These are phyloP conservation scores for Claviceps sp. DNA, from an alignment of 2,329 filamentous ascomycete species.

Conservation along the genomic window DNA sequence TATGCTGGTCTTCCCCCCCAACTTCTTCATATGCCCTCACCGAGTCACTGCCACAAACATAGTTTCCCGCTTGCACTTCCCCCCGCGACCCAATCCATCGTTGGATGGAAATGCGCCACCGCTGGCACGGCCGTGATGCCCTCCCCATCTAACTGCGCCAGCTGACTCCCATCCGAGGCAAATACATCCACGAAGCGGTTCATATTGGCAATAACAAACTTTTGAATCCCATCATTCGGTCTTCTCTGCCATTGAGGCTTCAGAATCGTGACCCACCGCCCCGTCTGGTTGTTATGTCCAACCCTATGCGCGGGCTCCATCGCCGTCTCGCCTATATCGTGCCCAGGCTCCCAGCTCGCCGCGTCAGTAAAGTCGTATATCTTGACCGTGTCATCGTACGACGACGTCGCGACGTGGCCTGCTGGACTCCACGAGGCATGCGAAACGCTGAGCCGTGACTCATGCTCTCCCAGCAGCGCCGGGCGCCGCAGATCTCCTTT, in stretches of 20 bases:
- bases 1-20: no score
- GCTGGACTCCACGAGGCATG: slow-evolving; percentile 81
- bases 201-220: slow-evolving; percentile 94
- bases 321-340: slow-evolving; percentile 42
- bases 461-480: slow-evolving; percentile 64
- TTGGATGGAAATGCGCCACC: slow-evolving; percentile 81
- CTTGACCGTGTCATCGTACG: slow-evolving; percentile 91
- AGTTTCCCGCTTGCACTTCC: slow-evolving; percentile 88
- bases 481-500: slow-evolving; percentile 49
- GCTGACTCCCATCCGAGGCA: slow-evolving; percentile 65
- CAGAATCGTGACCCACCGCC: slow-evolving; percentile 75
- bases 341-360: slow-evolving; percentile 42
- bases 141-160: slow-evolving; percentile 78
- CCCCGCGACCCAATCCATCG: slow-evolving; percentile 79
- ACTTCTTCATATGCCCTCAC: no score
- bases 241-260: slow-evolving; percentile 80
- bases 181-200: slow-evolving; percentile 93
- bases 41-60: slow-evolving; percentile 78
- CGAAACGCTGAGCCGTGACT: slow-evolving; percentile 72
- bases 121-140: slow-evolving; percentile 91
- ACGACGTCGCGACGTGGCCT: slow-evolving; percentile 80
- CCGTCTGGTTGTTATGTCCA: slow-evolving; percentile 89
- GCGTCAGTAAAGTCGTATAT: slow-evolving; percentile 66
- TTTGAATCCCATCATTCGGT: slow-evolving; percentile 66
- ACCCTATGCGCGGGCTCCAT: slow-evolving; percentile 60